A percentile compares a stretch with the other conserved stretches of the same genome.
Evolutionary conservation across 2,329 filamentous ascomycete genomes (phyloP).

Genomic region (Colletotrichum karsti): DNA sequence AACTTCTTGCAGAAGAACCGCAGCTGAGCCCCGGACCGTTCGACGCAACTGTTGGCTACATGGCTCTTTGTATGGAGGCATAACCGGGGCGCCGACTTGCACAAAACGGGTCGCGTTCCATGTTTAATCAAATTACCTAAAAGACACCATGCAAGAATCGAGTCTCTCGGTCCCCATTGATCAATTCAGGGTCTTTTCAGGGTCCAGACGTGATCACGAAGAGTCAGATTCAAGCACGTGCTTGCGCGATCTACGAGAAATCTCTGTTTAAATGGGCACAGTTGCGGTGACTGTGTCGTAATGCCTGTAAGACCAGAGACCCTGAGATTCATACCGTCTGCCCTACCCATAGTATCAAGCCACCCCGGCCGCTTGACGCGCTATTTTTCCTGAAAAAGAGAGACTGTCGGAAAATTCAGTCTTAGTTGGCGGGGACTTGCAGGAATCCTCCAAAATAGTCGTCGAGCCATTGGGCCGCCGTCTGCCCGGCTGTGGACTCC

Average conservation of each 20-base stretch:
- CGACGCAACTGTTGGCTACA: neutral
- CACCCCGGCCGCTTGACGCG: neutral
- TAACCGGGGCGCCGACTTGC: slow-evolving; percentile 5
- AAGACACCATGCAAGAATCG: neutral
- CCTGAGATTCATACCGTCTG: neutral
- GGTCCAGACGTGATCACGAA: neutral
- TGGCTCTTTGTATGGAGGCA: neutral
- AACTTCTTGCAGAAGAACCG: neutral
- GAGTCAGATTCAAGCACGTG: slow-evolving; percentile 11
- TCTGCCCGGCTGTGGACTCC: neutral
- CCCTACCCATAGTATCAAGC: no score
- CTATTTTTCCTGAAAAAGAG: neutral
- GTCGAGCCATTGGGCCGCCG: slow-evolving; percentile 17
- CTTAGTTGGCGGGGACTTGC: neutral
- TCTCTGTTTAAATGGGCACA: neutral
- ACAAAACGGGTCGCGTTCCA: slow-evolving; percentile 12
- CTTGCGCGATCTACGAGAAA: neutral
- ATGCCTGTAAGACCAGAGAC: neutral
- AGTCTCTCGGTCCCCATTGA: neutral
- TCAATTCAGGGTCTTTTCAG: slow-evolving; percentile 8
- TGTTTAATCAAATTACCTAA: slow-evolving; percentile 9
- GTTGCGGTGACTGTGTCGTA: neutral
- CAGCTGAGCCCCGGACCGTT: neutral
- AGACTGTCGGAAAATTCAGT: neutral
- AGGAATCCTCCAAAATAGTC: slow-evolving; percentile 20